Conservation (phyloP, 108 stramenopile genomes). For the Stephanodiscus minutulus region DNA sequence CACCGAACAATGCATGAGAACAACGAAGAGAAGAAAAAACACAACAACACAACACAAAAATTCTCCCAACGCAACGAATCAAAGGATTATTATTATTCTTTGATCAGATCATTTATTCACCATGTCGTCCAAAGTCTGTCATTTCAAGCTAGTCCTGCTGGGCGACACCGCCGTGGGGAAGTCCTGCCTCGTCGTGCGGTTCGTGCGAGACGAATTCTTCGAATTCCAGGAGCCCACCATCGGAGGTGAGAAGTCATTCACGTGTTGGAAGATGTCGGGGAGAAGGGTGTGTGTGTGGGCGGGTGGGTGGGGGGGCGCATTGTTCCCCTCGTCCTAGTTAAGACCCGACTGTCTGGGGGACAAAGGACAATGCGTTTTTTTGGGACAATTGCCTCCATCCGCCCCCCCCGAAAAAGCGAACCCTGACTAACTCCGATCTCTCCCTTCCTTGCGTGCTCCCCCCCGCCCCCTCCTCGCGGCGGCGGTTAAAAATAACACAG, state of each 20-base stretch:
- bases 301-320: neutral
- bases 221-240: constrained; percentile 99
- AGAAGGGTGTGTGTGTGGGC: neutral
- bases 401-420: no score
- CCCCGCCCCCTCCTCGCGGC: no score
- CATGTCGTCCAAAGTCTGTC: constrained; percentile 78
- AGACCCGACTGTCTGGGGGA: neutral
- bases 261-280: neutral
- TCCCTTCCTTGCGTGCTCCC: neutral
- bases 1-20: no score
- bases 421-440: neutral
- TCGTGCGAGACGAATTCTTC: constrained; percentile 98
- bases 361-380: neutral
- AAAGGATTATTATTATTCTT: no score
- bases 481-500: constrained; percentile 39
- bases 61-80: neutral
- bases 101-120: neutral
- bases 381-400: constrained; percentile 10
- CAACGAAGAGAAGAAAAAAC: no score
- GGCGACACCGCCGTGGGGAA: constrained; percentile 99
- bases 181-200: constrained; percentile 96
- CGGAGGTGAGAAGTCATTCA: constrained; percentile 73
- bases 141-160: constrained; percentile 98
- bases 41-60: neutral
- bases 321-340: constrained; percentile 1